Conservation (phyloP, 768 basidiomycete genomes). For the Crepidotus variabilis region DNA sequence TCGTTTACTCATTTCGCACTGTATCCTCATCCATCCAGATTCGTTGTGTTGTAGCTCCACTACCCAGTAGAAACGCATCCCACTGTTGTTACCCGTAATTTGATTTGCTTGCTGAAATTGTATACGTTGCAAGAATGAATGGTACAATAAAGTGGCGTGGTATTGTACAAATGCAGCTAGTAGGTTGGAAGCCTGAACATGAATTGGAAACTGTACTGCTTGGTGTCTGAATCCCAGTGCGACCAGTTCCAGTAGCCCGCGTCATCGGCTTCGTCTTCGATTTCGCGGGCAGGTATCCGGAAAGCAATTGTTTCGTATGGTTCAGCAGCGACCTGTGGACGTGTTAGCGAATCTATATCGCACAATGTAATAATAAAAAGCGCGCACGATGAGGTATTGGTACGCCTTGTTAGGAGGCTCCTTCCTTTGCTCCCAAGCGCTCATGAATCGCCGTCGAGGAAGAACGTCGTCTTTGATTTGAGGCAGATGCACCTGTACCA, state of each 20-base stretch:
- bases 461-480: constrained; percentile 86
- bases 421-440: constrained; percentile 94
- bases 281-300: constrained; percentile 94
- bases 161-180: too few species aligned
- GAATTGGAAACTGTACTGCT: constrained; percentile 97
- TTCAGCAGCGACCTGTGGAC: constrained; percentile 88
- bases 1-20: too few species aligned
- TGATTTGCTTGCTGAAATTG: too few species aligned
- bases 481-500: constrained; percentile 95
- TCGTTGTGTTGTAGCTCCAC: too few species aligned
- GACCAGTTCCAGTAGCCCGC: constrained; percentile 96
- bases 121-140: too few species aligned
- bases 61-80: too few species aligned
- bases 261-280: constrained; percentile 92
- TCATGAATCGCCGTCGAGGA: constrained; percentile 92
- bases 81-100: too few species aligned
- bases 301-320: constrained; percentile 99
- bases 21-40: too few species aligned
- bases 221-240: constrained; percentile 99
- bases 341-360: constrained; percentile 6
- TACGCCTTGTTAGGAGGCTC: constrained; percentile 95
- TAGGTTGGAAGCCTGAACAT: constrained; percentile 66
- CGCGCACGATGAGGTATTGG: constrained; percentile 91
- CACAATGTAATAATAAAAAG: constrained; percentile 13
- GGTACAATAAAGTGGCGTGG: too few species aligned